Evolutionary conservation across 2,329 filamentous ascomycete genomes (phyloP), one percentile per base, ranked within the genome.

Genomic region (Aureobasidium mangrovei): DNA sequence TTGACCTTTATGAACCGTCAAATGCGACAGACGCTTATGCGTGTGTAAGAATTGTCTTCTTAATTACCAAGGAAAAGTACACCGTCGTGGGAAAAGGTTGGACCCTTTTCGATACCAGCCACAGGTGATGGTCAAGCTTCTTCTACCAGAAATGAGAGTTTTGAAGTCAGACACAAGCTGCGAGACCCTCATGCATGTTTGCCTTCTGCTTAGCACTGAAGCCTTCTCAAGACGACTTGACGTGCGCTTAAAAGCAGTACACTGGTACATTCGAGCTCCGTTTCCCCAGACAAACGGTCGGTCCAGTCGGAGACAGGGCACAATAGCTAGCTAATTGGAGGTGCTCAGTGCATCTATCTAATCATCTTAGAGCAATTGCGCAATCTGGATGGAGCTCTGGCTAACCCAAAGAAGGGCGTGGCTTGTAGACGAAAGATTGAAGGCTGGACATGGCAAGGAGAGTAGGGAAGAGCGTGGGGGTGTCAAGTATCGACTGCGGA

Each of bases 121-220:
- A 64, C 62, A 1, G 54, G 56, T 7, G 62, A 64, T 47, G 18
- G 54, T 31, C 62, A 63, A 46, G 61, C 61, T 3, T 54, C 54
- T 18, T 55, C 57, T 40, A 18, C 18, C 18, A 18, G 18, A 18
- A 18, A 18, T 18, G 18, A 18, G 18, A 18, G 18, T 18, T 18
- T 18, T 18, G 18, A 18, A 18, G 18, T 18, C 18, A 18, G 10
- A 7, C 7, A 35, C 32, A 35, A 35, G 7, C 32, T 12, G 7
- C 32, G 32, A 35, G 32, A 12, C 32, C 32, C 32, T 12, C 7
- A 12, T 12, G 32, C 32, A 7, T 12, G 7, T 12, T 35, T 35
- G 32, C 18, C 18, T 18, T 18, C 18, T 18, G 18, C 18, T 18
- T 18, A 18, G 18, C 18, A 18, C 18, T 18, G 18, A 18, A 18